These are phyloP conservation scores for Mucor piriformis DNA, from an alignment of 371 early-diverging fungal species.

Conservation along the genomic window DNA sequence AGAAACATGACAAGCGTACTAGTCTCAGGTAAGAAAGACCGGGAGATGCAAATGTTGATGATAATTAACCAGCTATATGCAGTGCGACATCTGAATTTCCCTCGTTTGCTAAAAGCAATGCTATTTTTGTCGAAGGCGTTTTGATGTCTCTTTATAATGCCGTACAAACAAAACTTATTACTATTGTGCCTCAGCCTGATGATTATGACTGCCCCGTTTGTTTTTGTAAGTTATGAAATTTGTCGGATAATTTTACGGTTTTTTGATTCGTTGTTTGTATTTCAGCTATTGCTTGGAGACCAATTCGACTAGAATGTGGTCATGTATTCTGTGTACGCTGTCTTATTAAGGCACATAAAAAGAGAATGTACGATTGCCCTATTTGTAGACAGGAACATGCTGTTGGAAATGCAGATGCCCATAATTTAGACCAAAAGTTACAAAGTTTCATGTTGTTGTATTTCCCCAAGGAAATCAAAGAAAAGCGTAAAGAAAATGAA, in stretches of 20 bases:
- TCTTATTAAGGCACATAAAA: constrained; percentile 66
- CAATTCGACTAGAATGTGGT: constrained; percentile 69
- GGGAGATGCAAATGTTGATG: not conserved
- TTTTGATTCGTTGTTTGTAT: not conserved
- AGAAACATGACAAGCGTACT: constrained; percentile 81
- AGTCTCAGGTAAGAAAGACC: constrained; percentile 50
- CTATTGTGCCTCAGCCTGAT: constrained; percentile 75
- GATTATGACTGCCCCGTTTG: constrained; percentile 59
- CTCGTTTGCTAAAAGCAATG: constrained; percentile 34
- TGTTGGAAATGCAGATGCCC: constrained; percentile 60
- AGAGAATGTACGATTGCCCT: constrained; percentile 67
- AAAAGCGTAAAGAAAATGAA: constrained; percentile 65
- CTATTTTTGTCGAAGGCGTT: constrained; percentile 34
- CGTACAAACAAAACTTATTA: constrained; percentile 47
- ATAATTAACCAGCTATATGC: not conserved
- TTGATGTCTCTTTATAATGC: constrained; percentile 27
- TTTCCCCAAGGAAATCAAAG: constrained; percentile 74
- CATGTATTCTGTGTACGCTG: constrained; percentile 80
- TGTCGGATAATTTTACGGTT: not conserved
- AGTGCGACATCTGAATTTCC: constrained; percentile 41
- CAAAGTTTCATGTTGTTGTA: constrained; percentile 70
- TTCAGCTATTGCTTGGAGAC: constrained; percentile 67
- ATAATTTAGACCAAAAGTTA: constrained; percentile 62
- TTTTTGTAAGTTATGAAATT: constrained; percentile 28
- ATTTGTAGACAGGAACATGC: constrained; percentile 67